phyloP scores from a whole-genome alignment of 139 green algal species.

The Desmodesmus armatus region DNA sequence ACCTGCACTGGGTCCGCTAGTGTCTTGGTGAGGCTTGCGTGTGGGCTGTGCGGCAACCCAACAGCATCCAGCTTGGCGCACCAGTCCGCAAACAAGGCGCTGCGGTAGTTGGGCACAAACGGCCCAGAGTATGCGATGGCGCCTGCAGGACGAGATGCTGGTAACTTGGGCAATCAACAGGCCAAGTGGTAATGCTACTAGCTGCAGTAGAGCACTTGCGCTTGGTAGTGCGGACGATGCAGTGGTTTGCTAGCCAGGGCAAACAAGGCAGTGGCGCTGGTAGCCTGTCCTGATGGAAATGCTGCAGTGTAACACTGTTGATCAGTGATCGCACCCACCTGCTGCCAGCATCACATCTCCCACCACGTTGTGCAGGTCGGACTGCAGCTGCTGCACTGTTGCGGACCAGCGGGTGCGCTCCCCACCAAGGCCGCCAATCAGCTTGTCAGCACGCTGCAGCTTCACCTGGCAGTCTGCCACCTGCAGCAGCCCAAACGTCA shows the following conservation, averaged over 20 bases:
- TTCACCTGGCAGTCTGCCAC: constrained; percentile 80
- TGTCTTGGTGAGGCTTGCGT: constrained; percentile 66
- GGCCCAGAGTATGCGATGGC: constrained; percentile 81
- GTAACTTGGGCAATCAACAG: too few species aligned
- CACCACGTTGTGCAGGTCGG: constrained; percentile 78
- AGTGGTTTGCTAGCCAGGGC: constrained; percentile 27
- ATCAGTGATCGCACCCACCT: constrained; percentile 35
- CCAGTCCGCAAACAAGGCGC: constrained; percentile 71
- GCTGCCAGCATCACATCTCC: constrained; percentile 78
- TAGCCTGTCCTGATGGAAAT: constrained; percentile 58
- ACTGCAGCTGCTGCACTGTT: constrained; percentile 73
- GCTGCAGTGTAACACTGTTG: too few species aligned
- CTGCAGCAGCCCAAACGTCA: constrained; percentile 72
- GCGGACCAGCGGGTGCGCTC: constrained; percentile 59
- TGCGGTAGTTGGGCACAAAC: constrained; percentile 82
- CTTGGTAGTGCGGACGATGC: background rate
- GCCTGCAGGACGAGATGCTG: constrained; percentile 53
- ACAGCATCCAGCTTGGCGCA: constrained; percentile 68
- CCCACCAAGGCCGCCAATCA: constrained; percentile 83
- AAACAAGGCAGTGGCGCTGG: constrained; percentile 10
- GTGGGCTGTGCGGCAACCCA: constrained; percentile 67
- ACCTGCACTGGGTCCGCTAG: constrained; percentile 81
- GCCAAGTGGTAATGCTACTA: too few species aligned
- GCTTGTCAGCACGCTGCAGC: constrained; percentile 83
- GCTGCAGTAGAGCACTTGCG: constrained; percentile 50